Evolutionary conservation across 208 protist genomes (phyloP).

Genomic region (Acanthamoeba sp.): DNA sequence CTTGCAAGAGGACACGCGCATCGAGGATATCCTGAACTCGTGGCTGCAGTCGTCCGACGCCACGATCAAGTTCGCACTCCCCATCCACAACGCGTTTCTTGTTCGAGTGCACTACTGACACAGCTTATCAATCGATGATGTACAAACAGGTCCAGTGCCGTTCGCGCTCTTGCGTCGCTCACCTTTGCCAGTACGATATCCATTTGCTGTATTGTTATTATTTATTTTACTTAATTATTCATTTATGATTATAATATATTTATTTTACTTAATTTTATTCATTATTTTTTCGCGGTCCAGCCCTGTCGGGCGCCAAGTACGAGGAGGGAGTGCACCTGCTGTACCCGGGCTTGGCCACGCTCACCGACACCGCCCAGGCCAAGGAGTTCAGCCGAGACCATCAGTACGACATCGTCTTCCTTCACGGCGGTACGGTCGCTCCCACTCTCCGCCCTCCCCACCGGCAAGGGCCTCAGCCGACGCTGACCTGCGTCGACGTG

Average conservation of each 20-base stretch:
- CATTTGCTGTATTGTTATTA: no score
- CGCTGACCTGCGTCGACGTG: neutral
- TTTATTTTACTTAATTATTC: no score
- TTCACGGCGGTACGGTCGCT: constrained; percentile 23
- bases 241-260: no score
- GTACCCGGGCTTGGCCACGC: neutral
- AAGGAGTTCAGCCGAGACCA: constrained; percentile 26
- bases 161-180: neutral
- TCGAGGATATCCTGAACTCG: neutral
- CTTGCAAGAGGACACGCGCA: neutral
- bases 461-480: no score
- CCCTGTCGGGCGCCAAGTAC: constrained; percentile 24
- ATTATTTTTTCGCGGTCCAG: neutral
- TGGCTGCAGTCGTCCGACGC: neutral
- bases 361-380: neutral
- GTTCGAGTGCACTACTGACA: neutral
- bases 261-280: no score
- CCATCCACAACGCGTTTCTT: neutral
- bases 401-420: constrained; percentile 42
- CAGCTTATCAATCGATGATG: neutral
- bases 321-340: constrained; percentile 50
- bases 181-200: constrained; percentile 3
- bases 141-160: neutral
- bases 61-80: neutral
- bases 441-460: no score